Evolutionary conservation across 1,139 yeast species (phyloP).

Genomic region (Wickerhamomyces sp.): DNA sequence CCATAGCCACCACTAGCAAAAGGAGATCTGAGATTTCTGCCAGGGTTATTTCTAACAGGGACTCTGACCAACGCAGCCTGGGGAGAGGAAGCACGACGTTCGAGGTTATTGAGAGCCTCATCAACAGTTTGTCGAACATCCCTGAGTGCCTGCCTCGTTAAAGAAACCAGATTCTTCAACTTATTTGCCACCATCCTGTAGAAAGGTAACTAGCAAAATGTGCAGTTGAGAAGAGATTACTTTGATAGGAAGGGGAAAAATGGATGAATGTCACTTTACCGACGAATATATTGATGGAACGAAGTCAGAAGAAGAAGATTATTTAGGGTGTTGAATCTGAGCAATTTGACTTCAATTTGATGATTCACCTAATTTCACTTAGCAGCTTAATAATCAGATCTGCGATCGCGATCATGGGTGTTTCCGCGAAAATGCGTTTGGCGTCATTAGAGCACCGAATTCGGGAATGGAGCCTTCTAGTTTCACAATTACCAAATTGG

Average conservation of each 20-base stretch:
- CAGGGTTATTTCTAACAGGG: slow-evolving; percentile 17
- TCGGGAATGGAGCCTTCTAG: too few species aligned
- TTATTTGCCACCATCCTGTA: slow-evolving; percentile 20
- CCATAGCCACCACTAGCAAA: slow-evolving; percentile 5
- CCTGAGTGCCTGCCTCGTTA: slow-evolving; percentile 32
- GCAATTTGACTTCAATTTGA: too few species aligned
- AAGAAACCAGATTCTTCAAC: slow-evolving; percentile 26
- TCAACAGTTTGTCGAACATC: slow-evolving; percentile 32
- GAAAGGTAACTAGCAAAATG: background rate
- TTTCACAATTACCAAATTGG: too few species aligned
- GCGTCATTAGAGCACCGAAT: too few species aligned
- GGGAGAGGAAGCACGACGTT: slow-evolving; percentile 11
- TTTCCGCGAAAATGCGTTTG: too few species aligned
- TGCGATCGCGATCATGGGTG: too few species aligned
- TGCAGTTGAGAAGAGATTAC: background rate
- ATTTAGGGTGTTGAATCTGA: too few species aligned
- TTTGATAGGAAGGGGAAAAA: background rate
- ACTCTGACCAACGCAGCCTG: slow-evolving; percentile 23
- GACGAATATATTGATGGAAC: too few species aligned
- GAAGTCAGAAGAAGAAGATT: too few species aligned
- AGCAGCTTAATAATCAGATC: too few species aligned
- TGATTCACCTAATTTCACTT: too few species aligned
- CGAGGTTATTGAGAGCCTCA: slow-evolving; percentile 28
- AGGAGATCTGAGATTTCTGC: slow-evolving; percentile 9
- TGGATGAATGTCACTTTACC: too few species aligned